Percentiles rank a stretch among this genome's conserved stretches.
Conservation (phyloP, 768 basidiomycete species). For the Boletus rubropictus region DNA sequence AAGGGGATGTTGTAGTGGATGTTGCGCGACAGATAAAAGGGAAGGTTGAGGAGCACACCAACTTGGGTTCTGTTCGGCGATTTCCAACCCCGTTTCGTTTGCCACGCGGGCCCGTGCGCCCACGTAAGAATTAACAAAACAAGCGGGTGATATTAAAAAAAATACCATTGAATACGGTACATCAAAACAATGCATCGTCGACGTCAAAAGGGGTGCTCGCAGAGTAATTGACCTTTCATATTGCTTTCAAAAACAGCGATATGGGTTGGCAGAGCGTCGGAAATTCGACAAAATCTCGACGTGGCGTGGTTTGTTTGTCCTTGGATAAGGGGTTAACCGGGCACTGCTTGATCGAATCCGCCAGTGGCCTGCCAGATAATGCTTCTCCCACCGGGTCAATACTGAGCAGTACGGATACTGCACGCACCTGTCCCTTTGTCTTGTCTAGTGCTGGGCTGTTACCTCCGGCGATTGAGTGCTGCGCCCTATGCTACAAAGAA, state of each 20-base stretch:
- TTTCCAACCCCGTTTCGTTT: constrained; percentile 36
- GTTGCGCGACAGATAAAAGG: constrained; percentile 35
- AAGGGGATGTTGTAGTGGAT: constrained; percentile 16
- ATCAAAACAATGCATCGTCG: constrained; percentile 22
- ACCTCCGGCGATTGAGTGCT: constrained; percentile 23
- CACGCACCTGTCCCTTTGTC: constrained; percentile 11
- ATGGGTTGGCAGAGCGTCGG: not conserved
- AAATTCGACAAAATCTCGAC: constrained; percentile 9
- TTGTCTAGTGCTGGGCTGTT: not conserved
- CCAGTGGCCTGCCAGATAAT: constrained; percentile 8
- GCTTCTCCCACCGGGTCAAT: no score
- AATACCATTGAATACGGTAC: constrained; percentile 29
- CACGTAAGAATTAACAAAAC: constrained; percentile 36
- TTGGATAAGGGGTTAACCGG: constrained; percentile 26
- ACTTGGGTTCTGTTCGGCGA: constrained; percentile 37
- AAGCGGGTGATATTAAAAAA: constrained; percentile 28
- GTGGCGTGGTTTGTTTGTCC: constrained; percentile 29
- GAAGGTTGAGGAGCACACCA: constrained; percentile 37
- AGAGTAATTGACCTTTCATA: constrained; percentile 10
- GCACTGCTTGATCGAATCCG: constrained; percentile 21
- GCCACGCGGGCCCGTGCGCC: constrained; percentile 37
- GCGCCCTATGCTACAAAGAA: constrained; percentile 13
- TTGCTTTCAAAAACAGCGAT: constrained; percentile 11
- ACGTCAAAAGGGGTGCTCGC: constrained; percentile 17
- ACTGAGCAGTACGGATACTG: not conserved